Evolutionary conservation across 2,329 filamentous ascomycete species (phyloP), one percentile per base, ranked within the genome.

Genomic region (Pestalotiopsis sp.): DNA sequence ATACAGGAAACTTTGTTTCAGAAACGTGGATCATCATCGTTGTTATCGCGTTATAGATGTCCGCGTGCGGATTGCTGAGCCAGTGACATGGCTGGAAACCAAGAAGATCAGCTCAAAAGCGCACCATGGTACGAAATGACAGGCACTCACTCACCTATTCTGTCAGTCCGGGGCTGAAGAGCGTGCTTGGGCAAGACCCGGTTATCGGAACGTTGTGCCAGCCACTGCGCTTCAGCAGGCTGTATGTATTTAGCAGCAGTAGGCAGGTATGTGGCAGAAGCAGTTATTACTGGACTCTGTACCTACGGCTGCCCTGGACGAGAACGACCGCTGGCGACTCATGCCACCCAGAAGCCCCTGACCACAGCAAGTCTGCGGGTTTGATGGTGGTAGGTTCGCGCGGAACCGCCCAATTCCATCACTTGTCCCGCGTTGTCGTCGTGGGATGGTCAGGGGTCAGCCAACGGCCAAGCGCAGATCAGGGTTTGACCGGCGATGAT

Each of bases 401-500:
- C 20, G 27, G n/a, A 17, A 38, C 36, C 38, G 60, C n/a, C 27
- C 60, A 17, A 38, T 63, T 31, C n/a, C 17, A 45, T 38, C 67
- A 67, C 71, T 64, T 39, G 66, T 67, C 49, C 70, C 71, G 68
- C 69, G 70, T 68, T 68, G 64, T 66, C 25, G 66, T 57, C 14
- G 38, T 70, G 70, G 68, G 72, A 52, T 36, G 27, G 70, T 71
- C 73, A 73, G 72, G 73, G 73, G 72, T 70, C 13, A 25, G 7
- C 64, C 23, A 72, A 72, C 45, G 45, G 72, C 70, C 71, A 67
- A 72, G 69, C 68, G 70, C 69, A 70, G 72, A 74, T 73, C 73
- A 72, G 70, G 70, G 68, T 73, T 72, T 70, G 72, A 68, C 67
- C 63, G 68, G 69, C 70, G 72, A 75, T 75, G 73, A 75, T 75